Base-by-base conservation (phyloP, 495 filamentous ascomycete genomes). In the Lepraria neglecta region DNA sequence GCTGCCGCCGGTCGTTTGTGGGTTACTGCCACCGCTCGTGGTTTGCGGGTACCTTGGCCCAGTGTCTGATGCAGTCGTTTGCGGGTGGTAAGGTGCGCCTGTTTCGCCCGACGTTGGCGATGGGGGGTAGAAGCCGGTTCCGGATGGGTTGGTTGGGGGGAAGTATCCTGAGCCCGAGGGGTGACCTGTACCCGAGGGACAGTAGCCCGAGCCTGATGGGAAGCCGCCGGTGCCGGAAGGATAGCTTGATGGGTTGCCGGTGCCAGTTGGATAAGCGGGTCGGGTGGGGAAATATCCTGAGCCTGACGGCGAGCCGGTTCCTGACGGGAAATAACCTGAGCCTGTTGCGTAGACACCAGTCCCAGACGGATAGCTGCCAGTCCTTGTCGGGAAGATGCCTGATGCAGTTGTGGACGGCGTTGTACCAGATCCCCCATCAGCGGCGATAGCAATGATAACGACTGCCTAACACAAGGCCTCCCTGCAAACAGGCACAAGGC, bases 61-160 rank as follows among this genome's bases (percentile, higher is more conserved):
- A 51, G 48, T 28, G 27, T 9, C n/a, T 15, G n/a, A 28, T 51
- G 28, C 27, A 51, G 27, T 31, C 28, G 48, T 51, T 6, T 28
- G 24, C 10, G 48, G 28, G 48, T 51, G n/a, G 27, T 28, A 6
- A 14, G 48, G 48, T 6, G 6, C n/a, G 4, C 48, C 48, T 51
- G 24, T 28, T 17, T 21, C 48, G 27, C 9, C 15, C 4, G 48
- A 51, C 0, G 11, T 51, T 31, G 48, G 48, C 27, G 48, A 51
- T n/a, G 48, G 10, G 27, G 48, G 48, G 31, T 51, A 51, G 24
- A 51, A 28, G 48, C 48, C 48, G 15, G 48, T 51, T 15, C 48
- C 48, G 27, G 28, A 28, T 15, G 24, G 14, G 24, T 3, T 51
- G 14, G 21, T 28, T 12, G 10, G 3, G 28, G 24, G 48, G 24